A percentile compares a stretch with the other conserved stretches of the same genome.
Evolutionary conservation across 2,329 filamentous ascomycete genomes (phyloP).

Genomic region (Phaeosphaeria sp.): DNA sequence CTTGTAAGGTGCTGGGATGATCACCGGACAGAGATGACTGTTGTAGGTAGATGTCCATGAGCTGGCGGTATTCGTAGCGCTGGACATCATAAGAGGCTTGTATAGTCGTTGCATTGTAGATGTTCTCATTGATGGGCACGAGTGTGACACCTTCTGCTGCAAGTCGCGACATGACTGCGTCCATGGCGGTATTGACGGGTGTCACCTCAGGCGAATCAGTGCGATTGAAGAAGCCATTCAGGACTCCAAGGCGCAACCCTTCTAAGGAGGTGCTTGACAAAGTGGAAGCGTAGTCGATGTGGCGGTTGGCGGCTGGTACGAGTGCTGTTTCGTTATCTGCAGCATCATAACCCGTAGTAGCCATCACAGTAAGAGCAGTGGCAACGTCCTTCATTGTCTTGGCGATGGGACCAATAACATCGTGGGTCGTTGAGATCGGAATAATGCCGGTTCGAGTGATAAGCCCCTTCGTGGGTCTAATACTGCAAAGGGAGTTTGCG

Average conservation of each 20-base stretch:
- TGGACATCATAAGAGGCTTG: constrained; percentile 63
- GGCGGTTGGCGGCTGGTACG: constrained; percentile 50
- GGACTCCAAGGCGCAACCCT: constrained; percentile 56
- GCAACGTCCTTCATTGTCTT: constrained; percentile 60
- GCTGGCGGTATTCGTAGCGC: constrained; percentile 64
- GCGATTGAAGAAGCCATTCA: constrained; percentile 65
- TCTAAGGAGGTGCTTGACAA: constrained; percentile 46
- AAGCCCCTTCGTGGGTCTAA: constrained; percentile 63
- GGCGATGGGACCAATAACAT: constrained; percentile 62
- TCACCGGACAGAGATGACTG: constrained; percentile 50
- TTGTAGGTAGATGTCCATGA: constrained; percentile 63
- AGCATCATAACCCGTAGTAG: constrained; percentile 57
- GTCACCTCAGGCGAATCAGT: constrained; percentile 60
- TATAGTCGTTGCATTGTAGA: constrained; percentile 62
- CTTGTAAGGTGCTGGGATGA: constrained; percentile 54
- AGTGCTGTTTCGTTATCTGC: constrained; percentile 61
- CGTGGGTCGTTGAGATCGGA: constrained; percentile 64
- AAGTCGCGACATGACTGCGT: constrained; percentile 55
- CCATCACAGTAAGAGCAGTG: constrained; percentile 60
- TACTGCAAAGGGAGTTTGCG: constrained; percentile 66
- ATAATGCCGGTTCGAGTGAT: constrained; percentile 60
- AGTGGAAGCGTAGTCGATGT: constrained; percentile 56
- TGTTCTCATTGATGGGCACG: constrained; percentile 56
- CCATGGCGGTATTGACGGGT: constrained; percentile 64
- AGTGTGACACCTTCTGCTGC: constrained; percentile 56